Evolutionary conservation across 2,329 filamentous ascomycete genomes (phyloP), one percentile per base, ranked within the genome.

Genomic region (Fusarium staphyleae): DNA sequence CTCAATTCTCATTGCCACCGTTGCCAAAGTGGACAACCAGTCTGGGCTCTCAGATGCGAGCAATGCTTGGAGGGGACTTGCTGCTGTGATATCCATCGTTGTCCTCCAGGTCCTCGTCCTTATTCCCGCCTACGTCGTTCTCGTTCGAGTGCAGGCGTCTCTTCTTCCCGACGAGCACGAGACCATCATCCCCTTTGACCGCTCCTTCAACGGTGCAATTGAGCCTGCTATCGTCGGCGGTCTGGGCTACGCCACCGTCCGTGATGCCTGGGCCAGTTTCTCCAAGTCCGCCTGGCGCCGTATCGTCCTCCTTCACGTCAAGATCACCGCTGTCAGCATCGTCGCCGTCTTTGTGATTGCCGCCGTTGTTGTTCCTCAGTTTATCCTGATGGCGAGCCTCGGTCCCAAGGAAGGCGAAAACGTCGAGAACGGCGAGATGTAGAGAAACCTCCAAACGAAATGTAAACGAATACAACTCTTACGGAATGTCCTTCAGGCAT

Each of bases 151-250:
- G 29, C 91, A 96, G 71, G 92, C 93, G 6, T 93, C 90, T 41
- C 86, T 96, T 65, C 85, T 98, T 3, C 85, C 91, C 1, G 87
- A 91, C 53, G 87, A 90, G 14, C 83, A 92, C 62, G 88, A 96
- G 75, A 86, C 90, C 19, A 89, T 97, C 60, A 87, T 98, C 29
- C 88, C 91, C 26, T 96, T 98, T 67, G 93, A 98, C 78, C 89
- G 92, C 61, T 88, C 87, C 24, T 96, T 96, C 68, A 85, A 83
- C 59, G 90, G 90, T 65, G 88, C 87, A 70, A 84, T 93, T 22
- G 84, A 88, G 60, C 87, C 90, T n/a, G 83, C 84, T 54, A 81
- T 91, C 42, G 78, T 91, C n/a, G 87, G 85, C 53, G 90, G 89
- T 48, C 83, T 81, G 59, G 89, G 90, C 62, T 86, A 84, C 62